Conservation (phyloP, 208 protist species). For the Crithidia acanthocephali region DNA sequence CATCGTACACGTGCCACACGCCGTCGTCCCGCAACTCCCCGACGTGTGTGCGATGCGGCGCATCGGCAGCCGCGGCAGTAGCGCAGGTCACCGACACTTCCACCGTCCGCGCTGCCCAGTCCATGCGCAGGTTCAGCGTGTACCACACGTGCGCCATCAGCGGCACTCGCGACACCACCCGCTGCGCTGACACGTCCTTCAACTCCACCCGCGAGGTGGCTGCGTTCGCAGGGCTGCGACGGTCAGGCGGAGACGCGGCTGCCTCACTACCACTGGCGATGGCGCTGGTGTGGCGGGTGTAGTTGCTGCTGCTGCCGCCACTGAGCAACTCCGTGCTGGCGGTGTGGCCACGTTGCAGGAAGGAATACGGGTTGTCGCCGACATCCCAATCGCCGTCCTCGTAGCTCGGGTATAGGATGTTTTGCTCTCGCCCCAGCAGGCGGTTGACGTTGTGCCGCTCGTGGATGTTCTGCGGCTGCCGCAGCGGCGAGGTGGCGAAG, state of each 20-base stretch:
- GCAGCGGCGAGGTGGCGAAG: not conserved
- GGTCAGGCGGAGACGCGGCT: too few relatives aligned
- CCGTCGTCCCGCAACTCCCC: not conserved
- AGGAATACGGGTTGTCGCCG: not conserved
- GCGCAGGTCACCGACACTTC: slow-evolving; percentile 20
- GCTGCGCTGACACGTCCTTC: not conserved
- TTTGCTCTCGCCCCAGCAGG: slow-evolving; percentile 11
- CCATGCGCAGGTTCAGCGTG: slow-evolving; percentile 13
- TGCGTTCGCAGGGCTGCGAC: too few relatives aligned
- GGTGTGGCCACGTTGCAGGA: not conserved
- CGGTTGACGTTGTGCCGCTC: not conserved
- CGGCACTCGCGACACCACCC: not conserved
- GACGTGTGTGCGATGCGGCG: not conserved
- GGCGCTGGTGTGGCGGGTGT: too few relatives aligned
- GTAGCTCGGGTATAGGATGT: slow-evolving; percentile 25
- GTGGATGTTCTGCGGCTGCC: not conserved
- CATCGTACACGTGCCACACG: not conserved
- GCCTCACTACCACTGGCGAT: too few relatives aligned
- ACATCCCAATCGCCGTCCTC: slow-evolving; percentile 6
- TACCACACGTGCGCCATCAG: slow-evolving; percentile 19
- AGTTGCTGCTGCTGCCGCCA: not conserved
- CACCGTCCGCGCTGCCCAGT: slow-evolving; percentile 16
- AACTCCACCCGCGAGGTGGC: not conserved
- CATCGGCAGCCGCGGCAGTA: not conserved
- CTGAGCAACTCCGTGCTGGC: not conserved